Evolutionary conservation across 345 rosid genomes (phyloP).

Genomic region (Ceriops tagal): DNA sequence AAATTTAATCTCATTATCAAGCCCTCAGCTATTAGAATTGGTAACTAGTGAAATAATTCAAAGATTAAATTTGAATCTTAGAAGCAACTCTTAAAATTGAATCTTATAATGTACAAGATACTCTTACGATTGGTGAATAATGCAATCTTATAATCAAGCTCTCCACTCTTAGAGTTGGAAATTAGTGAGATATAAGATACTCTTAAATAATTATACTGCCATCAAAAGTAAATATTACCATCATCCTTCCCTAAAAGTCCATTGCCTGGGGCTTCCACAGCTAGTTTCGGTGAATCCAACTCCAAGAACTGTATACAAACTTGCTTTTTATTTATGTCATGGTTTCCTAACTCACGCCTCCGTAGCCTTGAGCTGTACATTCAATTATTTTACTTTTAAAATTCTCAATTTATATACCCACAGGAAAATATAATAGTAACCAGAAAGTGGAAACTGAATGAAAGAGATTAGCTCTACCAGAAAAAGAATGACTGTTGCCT

Average conservation of each 20-base stretch:
- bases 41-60: too few species aligned
- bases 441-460: constrained; percentile 16
- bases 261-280: constrained; percentile 30
- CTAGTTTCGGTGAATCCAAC: constrained; percentile 51
- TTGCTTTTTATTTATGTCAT: constrained; percentile 13
- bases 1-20: too few species aligned
- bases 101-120: too few species aligned
- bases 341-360: constrained; percentile 11
- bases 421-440: constrained; percentile 10
- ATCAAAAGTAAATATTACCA: constrained; percentile 39
- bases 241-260: constrained; percentile 38
- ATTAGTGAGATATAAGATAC: not conserved
- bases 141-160: not conserved
- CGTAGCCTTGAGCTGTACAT: constrained; percentile 25
- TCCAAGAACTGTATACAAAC: constrained; percentile 48
- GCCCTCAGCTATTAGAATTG: too few species aligned
- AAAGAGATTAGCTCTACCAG: constrained; percentile 18
- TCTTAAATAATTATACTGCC: not conserved
- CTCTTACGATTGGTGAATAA: too few species aligned
- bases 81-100: too few species aligned
- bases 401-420: constrained; percentile 14
- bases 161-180: not conserved
- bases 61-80: too few species aligned
- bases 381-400: constrained; percentile 22
- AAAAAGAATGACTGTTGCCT: constrained; percentile 28